These are phyloP conservation scores for Triadica sebifera DNA, from an alignment of 345 rosid genomes.

Conservation along the genomic window DNA sequence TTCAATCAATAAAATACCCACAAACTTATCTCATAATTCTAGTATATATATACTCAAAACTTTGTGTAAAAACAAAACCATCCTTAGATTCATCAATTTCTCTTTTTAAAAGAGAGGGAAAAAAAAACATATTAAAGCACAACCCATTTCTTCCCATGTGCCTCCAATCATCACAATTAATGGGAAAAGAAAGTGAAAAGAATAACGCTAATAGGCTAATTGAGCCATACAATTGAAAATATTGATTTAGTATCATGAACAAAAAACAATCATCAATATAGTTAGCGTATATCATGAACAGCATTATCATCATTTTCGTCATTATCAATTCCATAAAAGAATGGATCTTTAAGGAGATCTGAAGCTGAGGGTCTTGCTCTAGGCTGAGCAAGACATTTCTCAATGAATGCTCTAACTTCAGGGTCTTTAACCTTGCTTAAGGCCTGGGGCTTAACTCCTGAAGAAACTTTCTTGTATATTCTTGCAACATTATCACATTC, in stretches of 20 bases:
- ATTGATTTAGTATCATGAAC: no score
- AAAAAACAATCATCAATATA: background rate
- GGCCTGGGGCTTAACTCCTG: slow-evolving; percentile 66
- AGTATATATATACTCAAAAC: background rate
- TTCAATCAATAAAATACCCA: background rate
- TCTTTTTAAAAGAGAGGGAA: background rate
- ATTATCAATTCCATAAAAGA: slow-evolving; percentile 53
- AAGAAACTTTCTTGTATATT: slow-evolving; percentile 74
- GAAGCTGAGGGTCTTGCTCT: slow-evolving; percentile 67
- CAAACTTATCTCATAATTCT: background rate
- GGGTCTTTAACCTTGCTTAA: slow-evolving; percentile 54
- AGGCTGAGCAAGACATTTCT: slow-evolving; percentile 65
- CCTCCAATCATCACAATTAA: slow-evolving; percentile 10
- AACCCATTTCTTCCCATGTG: slow-evolving; percentile 5
- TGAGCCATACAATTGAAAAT: background rate
- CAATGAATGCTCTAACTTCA: slow-evolving; percentile 67
- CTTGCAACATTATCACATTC: slow-evolving; percentile 74
- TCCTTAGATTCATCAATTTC: background rate
- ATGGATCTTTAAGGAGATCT: slow-evolving; percentile 63
- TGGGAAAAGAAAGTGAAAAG: background rate
- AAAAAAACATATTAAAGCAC: no score
- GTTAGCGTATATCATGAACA: no score
- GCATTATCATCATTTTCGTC: slow-evolving; percentile 40
- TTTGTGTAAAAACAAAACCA: background rate
- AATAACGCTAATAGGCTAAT: background rate